Base-by-base conservation (phyloP, 192 early-diverging fungal genomes). In the Tieghemiomyces parasiticus region DNA sequence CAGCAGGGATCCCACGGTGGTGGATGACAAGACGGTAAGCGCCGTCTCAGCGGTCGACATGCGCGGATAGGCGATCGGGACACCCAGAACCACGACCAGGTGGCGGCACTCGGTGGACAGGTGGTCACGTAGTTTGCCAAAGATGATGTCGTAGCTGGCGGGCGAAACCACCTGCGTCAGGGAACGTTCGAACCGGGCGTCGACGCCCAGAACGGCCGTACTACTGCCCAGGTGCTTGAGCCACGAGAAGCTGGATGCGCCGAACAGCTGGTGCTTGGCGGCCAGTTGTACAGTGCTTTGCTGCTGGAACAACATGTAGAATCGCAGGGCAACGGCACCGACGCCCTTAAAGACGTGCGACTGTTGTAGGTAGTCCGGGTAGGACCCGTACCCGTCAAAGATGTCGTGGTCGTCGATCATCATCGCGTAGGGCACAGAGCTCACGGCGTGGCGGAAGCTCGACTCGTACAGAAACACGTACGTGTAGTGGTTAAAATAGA, bases 321-420 rank as follows among this genome's bases (percentile, higher is more conserved):
- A 88, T 22, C 82, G 80, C 60, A 75, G 67, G 4, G 88, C 89
- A 35, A 81, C 71, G 32, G 77, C 70, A 64, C 78, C 81, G 58
- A 90, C 84, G 77, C 84, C 80, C 65, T 79, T 74, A 72, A 89
- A 86, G 20, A 85, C 78, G 4, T 75, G 67, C 24, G 82, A 82
- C 47, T 72, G 45, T 62, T 84, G 85, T 65, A 90, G 74, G 35
- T 82, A 79, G 50, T 77, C 72, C 0, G 89, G 89, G 63, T 93
- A 93, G 46, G 82, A 85, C 25, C 91, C 91, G 61, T 80, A 87
- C 2, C 89, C 91, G 65, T 93, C 90, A 64, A 88, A 80, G 48
- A 90, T 78, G 63, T 92, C 87, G 67, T 92, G 90, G 69, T 92
- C 90, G 65, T 92, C 90, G 75, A 85, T 78, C 56, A 82, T 84